These are phyloP conservation scores for Neurospora tetraspora DNA, from an alignment of 495 filamentous ascomycete species.

Conservation along the genomic window DNA sequence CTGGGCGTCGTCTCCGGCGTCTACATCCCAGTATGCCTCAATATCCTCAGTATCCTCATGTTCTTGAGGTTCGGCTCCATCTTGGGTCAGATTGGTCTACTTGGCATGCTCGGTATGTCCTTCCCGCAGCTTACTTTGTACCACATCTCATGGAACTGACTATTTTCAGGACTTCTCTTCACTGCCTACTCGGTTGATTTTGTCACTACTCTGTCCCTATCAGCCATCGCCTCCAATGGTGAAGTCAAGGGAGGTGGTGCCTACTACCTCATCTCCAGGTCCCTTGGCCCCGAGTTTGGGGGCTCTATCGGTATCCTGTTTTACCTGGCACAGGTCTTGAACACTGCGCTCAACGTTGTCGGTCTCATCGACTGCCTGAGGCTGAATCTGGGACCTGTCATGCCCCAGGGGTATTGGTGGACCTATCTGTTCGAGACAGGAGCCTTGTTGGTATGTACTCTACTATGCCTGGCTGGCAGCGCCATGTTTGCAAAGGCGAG, in stretches of 20 bases:
- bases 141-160: conserved; percentile 1
- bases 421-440: conserved; percentile 69
- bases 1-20: conserved; percentile 70
- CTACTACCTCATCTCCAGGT: conserved; percentile 83
- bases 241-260: conserved; percentile 82
- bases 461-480: conserved; percentile 70
- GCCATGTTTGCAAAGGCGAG: conserved; percentile 72
- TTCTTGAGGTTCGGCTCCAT: conserved; percentile 78
- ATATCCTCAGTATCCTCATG: conserved; percentile 90
- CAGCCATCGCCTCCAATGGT: conserved; percentile 83
- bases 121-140: not conserved
- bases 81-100: conserved; percentile 64
- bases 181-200: conserved; percentile 68
- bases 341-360: conserved; percentile 82
- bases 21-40: conserved; percentile 77
- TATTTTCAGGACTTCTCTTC: conserved; percentile 52
- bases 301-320: conserved; percentile 89
- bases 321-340: conserved; percentile 75
- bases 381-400: conserved; percentile 63
- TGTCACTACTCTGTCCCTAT: conserved; percentile 76
- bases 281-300: conserved; percentile 79
- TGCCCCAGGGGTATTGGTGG: conserved; percentile 66
- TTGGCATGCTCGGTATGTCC: conserved; percentile 65
- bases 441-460: conserved; percentile 63
- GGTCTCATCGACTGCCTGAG: conserved; percentile 76